These are phyloP conservation scores for Diaporthe velutina DNA, from an alignment of 2,329 filamentous ascomycete species.

Conservation along the genomic window DNA sequence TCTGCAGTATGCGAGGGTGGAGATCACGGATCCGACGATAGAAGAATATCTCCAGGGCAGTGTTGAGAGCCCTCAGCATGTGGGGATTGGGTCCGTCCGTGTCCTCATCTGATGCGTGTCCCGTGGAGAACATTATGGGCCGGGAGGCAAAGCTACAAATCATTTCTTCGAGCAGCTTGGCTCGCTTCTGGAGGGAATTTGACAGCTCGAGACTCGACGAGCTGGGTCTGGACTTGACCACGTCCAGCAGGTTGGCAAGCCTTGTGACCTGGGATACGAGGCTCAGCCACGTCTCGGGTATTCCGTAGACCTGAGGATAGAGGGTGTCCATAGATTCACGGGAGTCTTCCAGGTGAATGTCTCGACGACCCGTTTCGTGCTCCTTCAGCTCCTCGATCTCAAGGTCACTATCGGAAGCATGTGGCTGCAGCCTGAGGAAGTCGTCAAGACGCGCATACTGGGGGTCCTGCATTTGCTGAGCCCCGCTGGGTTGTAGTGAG, in stretches of 20 bases:
- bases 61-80: slow-evolving; percentile 4
- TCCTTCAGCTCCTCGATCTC: slow-evolving; percentile 6
- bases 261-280: slow-evolving; percentile 12
- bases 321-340: not conserved
- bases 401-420: slow-evolving; percentile 11
- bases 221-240: slow-evolving; percentile 1
- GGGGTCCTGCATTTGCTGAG: not conserved
- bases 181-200: not conserved
- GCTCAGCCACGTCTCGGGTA: slow-evolving; percentile 7
- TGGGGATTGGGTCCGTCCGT: not conserved
- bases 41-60: slow-evolving; percentile 9
- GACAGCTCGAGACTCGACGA: not conserved
- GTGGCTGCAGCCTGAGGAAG: slow-evolving; percentile 8
- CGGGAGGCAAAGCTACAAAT: not conserved
- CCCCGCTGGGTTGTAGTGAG: not conserved
- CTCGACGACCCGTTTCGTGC: not conserved
- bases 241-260: not conserved
- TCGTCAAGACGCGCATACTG: not conserved
- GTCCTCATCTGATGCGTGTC: not conserved
- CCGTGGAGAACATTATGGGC: not conserved
- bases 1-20: slow-evolving; percentile 9
- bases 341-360: not conserved
- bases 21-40: slow-evolving; percentile 8
- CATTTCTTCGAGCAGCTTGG: slow-evolving; percentile 10
- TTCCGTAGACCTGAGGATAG: slow-evolving; percentile 8